Evolutionary conservation across 2,329 filamentous ascomycete species (phyloP), one percentile per base, ranked within the genome.

Genomic region (Colletotrichum falcatum): DNA sequence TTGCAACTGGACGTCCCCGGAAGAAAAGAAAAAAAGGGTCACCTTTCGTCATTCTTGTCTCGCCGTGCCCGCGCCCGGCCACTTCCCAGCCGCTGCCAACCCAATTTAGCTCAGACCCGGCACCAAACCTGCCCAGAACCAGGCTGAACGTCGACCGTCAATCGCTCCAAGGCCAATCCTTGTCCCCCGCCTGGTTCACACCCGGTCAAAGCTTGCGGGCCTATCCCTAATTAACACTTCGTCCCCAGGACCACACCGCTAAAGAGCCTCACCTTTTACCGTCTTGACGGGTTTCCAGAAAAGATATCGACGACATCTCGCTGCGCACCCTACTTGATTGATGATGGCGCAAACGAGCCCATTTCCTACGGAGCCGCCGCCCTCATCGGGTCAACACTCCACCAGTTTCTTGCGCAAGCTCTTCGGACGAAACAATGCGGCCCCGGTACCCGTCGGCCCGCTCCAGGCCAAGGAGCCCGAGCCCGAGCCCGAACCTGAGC

Each of bases 71-170:
- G 64, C 64, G 48, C 48, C 53, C 35, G 44, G 23, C 59, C 66
- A 66, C 59, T 39, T 48, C 62, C 67, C 70, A 71, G 59, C 67
- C 71, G 64, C 68, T 65, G 44, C 68, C 53, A 68, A 54, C 49
- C 61, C 55, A 56, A 61, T 62, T 53, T 65, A 68, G 71, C 63
- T 67, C 68, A 35, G 63, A 68, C 44, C 67, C 55, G 49, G 53
- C 46, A 59, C 54, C 63, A 59, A 72, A 39, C 56, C 67, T 49
- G 49, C 44, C 63, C 49, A 42, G 56, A 51, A 48, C 68, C 51
- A 61, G 51, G 68, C 70, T 64, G 61, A 55, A 53, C 46, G 65
- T 72, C 72, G 70, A 72, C 72, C 72, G 72, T 73, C 72, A 71
- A 71, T 73, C 70, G 44, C 63, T 61, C 55, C 72, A 55, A 65